Conservation (phyloP, 441 rosid species). For the Metrosideros polymorpha region DNA sequence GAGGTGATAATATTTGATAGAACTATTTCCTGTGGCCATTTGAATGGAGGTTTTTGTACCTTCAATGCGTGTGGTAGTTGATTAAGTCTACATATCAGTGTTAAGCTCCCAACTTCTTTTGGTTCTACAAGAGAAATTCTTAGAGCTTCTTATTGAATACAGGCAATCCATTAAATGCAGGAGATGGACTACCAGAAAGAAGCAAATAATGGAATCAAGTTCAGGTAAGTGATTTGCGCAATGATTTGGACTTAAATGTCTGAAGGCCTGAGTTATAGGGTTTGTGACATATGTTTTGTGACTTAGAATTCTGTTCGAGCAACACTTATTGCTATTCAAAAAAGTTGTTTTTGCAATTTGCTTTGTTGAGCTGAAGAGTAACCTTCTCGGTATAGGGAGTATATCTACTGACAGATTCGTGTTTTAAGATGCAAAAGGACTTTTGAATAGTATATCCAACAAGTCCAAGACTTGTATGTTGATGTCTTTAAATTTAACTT, state of each 20-base stretch:
- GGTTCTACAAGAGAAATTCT: constrained; percentile 40
- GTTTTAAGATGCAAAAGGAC: neutral
- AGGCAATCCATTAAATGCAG: constrained; percentile 99
- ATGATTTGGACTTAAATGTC: neutral
- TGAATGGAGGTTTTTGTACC: neutral
- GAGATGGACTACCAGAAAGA: constrained; percentile 96
- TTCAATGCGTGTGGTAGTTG: neutral
- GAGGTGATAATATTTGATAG: neutral
- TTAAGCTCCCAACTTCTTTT: constrained; percentile 2
- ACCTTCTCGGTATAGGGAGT: neutral
- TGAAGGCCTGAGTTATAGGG: neutral
- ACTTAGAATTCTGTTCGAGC: neutral
- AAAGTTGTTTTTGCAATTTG: neutral
- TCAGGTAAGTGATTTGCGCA: constrained; percentile 42
- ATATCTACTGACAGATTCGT: neutral
- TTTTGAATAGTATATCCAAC: neutral
- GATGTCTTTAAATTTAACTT: neutral
- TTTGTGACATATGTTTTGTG: neutral
- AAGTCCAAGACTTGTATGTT: neutral
- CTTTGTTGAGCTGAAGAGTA: neutral
- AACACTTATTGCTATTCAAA: neutral
- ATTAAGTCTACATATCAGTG: neutral
- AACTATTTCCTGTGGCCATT: neutral
- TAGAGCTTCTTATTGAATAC: constrained; percentile 95
- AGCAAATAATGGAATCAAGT: constrained; percentile 81